Evolutionary conservation across 2,329 filamentous ascomycete species (phyloP).

Genomic region (Alternaria angustiovoidea): DNA sequence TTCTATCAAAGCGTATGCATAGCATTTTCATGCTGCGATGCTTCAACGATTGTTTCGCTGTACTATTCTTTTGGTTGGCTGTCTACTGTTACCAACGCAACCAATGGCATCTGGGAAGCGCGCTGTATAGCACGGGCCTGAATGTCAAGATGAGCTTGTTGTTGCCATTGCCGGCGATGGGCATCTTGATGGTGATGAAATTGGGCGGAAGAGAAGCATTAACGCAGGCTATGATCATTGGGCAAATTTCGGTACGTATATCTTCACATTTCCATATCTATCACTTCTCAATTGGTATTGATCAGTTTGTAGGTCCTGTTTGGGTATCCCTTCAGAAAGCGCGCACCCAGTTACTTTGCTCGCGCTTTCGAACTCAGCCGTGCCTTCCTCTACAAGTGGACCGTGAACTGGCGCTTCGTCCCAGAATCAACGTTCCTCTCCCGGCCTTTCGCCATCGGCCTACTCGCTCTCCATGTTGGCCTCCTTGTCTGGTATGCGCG

Average conservation of each 20-base stretch:
- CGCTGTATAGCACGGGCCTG: constrained; percentile 79
- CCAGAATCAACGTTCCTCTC: constrained; percentile 82
- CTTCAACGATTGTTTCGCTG: constrained; percentile 95
- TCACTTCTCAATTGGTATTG: not conserved
- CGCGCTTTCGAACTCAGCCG: constrained; percentile 90
- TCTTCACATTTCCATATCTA: not conserved
- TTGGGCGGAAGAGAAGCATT: constrained; percentile 72
- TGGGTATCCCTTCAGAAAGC: constrained; percentile 72
- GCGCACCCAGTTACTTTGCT: constrained; percentile 75
- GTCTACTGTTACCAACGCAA: constrained; percentile 79
- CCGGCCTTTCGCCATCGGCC: constrained; percentile 69
- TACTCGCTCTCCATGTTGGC: constrained; percentile 71
- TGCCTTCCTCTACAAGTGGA: constrained; percentile 96
- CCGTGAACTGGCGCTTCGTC: constrained; percentile 98
- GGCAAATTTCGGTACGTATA: constrained; percentile 74
- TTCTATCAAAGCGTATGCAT: constrained; percentile 90
- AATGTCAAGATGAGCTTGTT: constrained; percentile 96
- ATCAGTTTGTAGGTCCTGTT: constrained; percentile 57
- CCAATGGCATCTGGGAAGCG: constrained; percentile 75
- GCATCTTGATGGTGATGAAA: constrained; percentile 76
- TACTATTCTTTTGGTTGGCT: constrained; percentile 82
- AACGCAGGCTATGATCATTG: constrained; percentile 74
- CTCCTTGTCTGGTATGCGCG: constrained; percentile 73
- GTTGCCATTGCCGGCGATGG: constrained; percentile 82
- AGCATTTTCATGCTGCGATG: constrained; percentile 91